A percentile compares a stretch with the other conserved stretches of the same genome.
These are phyloP conservation scores for Auriscalpium orientale DNA, from an alignment of 768 basidiomycete genomes.

Conservation along the genomic window DNA sequence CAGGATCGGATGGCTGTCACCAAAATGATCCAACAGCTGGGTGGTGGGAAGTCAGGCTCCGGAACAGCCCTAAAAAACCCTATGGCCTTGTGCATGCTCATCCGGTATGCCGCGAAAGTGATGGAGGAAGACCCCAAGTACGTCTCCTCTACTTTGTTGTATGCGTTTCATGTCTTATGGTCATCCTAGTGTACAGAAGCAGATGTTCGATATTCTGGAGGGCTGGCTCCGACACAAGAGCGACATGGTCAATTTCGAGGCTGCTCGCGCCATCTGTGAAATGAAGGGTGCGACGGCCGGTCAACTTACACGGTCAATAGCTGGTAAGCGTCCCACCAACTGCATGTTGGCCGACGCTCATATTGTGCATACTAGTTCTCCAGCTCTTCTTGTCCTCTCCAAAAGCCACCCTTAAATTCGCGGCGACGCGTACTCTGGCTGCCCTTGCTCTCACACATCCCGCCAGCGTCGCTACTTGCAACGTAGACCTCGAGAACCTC, in stretches of 20 bases:
- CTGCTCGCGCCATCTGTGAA: conserved; percentile 94
- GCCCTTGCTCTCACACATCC: conserved; percentile 84
- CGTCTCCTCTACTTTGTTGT: conserved; percentile 23
- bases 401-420: conserved; percentile 92
- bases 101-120: conserved; percentile 96
- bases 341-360: background rate
- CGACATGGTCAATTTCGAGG: conserved; percentile 99
- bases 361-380: conserved; percentile 48
- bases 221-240: conserved; percentile 97
- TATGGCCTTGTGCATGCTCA: conserved; percentile 97
- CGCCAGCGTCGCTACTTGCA: conserved; percentile 80
- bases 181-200: conserved; percentile 67
- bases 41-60: conserved; percentile 78
- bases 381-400: conserved; percentile 95
- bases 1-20: conserved; percentile 99
- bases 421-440: conserved; percentile 92
- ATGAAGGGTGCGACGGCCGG: conserved; percentile 75
- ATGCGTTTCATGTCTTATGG: conserved; percentile 1
- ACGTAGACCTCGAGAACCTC: conserved; percentile 92
- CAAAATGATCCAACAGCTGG: conserved; percentile 98
- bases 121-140: conserved; percentile 99
- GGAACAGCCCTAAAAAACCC: conserved; percentile 87
- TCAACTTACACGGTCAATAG: conserved; percentile 82
- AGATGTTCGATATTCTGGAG: conserved; percentile 90
- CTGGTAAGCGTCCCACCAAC: conserved; percentile 46